Conservation (phyloP, 805 yeast species). For the Vanderwaltozyma yarrowii region DNA sequence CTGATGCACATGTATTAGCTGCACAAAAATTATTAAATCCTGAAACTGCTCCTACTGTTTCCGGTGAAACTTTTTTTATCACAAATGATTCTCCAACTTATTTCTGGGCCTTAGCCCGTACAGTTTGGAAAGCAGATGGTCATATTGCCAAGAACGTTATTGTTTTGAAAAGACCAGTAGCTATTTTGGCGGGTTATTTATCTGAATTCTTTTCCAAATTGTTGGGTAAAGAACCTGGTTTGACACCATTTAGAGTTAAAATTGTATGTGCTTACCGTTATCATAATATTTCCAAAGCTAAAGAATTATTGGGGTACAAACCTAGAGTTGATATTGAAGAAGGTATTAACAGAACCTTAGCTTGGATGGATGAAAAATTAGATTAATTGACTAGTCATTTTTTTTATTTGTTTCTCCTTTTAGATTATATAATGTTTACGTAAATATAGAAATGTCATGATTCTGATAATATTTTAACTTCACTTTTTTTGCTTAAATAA, state of each 20-base stretch:
- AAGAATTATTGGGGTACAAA: constrained; percentile 58
- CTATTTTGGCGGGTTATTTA: constrained; percentile 69
- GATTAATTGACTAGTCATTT: background rate
- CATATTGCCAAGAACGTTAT: constrained; percentile 60
- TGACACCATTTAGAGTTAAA: constrained; percentile 90
- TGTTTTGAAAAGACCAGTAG: constrained; percentile 64
- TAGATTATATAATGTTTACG: too few species aligned
- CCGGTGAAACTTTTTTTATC: constrained; percentile 82
- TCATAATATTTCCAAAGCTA: constrained; percentile 86
- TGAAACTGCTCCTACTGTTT: constrained; percentile 35
- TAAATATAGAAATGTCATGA: background rate
- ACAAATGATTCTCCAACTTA: constrained; percentile 93
- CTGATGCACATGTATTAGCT: constrained; percentile 91
- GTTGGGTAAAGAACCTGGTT: constrained; percentile 77
- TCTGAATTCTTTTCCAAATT: constrained; percentile 66
- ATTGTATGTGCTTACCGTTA: constrained; percentile 90
- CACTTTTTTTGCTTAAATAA: too few species aligned
- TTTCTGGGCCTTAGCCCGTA: constrained; percentile 94
- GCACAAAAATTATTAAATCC: constrained; percentile 60
- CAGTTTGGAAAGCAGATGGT: constrained; percentile 96
- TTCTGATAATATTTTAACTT: too few species aligned
- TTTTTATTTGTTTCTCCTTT: too few species aligned
- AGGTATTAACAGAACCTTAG: constrained; percentile 70
- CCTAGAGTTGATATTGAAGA: constrained; percentile 73
- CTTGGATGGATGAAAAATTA: constrained; percentile 72